Conservation (phyloP, 495 filamentous ascomycete genomes). For the Pyronema domesticum region DNA sequence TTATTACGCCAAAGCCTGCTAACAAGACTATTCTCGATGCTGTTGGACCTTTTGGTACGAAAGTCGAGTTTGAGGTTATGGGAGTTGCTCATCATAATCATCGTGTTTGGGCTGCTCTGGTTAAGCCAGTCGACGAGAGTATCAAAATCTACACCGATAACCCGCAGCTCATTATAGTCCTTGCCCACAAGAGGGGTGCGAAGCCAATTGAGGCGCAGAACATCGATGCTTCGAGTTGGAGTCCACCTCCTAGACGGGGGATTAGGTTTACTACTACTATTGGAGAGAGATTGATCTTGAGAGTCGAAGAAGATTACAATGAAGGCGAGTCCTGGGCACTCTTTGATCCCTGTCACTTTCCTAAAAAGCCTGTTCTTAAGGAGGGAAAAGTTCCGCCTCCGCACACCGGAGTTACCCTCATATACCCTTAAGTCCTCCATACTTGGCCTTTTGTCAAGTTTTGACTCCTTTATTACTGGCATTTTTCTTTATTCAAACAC, state of each 20-base stretch:
- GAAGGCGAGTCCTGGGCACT: conserved; percentile 33
- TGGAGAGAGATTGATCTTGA: conserved; percentile 67
- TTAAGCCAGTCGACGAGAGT: conserved; percentile 49
- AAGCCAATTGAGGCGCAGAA: conserved; percentile 62
- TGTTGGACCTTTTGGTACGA: conserved; percentile 68
- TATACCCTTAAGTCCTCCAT: no score
- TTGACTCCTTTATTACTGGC: no score
- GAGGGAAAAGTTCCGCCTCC: no score
- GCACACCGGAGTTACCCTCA: no score
- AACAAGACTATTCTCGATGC: conserved; percentile 50
- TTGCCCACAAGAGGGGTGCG: conserved; percentile 51
- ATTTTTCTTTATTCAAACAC: not conserved
- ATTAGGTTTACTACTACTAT: conserved; percentile 63
- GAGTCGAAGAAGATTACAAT: conserved; percentile 51
- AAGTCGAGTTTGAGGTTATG: conserved; percentile 65
- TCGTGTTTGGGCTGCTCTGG: conserved; percentile 68
- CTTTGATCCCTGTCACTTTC: conserved; percentile 7
- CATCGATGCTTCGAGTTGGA: conserved; percentile 57
- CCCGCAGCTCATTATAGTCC: conserved; percentile 50
- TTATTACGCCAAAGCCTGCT: conserved; percentile 63
- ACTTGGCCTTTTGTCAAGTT: no score
- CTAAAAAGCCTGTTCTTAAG: no score
- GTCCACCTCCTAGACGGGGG: conserved; percentile 38
- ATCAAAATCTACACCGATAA: conserved; percentile 51
- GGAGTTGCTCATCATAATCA: conserved; percentile 57